phyloP scores from a whole-genome alignment of 352 stramenopile species.

The Phytophthora palmivora region DNA sequence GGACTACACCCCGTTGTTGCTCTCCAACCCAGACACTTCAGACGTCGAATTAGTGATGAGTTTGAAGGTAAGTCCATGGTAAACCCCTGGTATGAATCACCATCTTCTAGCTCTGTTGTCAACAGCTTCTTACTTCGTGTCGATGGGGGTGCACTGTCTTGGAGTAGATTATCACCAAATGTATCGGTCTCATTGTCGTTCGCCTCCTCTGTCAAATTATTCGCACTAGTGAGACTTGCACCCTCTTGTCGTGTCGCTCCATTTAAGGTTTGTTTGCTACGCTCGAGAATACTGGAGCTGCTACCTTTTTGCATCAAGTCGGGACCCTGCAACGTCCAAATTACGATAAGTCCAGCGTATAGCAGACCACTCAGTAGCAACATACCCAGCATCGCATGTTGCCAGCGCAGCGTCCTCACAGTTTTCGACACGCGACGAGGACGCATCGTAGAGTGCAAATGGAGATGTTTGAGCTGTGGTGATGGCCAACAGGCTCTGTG shows the following conservation, averaged over 20 bases:
- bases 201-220: too few relatives aligned
- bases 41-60: conserved; percentile 14
- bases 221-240: neutral
- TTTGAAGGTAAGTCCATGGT: conserved; percentile 19
- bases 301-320: neutral
- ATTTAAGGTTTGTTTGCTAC: too few relatives aligned
- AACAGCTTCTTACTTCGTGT: neutral
- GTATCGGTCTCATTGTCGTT: neutral
- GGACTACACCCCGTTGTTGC: conserved; percentile 23
- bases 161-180: conserved; percentile 1
- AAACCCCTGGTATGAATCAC: too few relatives aligned
- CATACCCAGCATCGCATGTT: conserved; percentile 3
- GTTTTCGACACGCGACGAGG: conserved; percentile 6
- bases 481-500: neutral
- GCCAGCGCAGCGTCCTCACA: conserved; percentile 1
- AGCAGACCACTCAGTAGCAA: conserved; percentile 20
- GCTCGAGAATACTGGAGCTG: neutral
- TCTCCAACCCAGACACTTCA: conserved; percentile 24
- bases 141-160: neutral
- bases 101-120: too few relatives aligned
- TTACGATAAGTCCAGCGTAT: conserved; percentile 9
- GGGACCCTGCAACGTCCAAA: conserved; percentile 10
- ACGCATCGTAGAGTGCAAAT: neutral
- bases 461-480: conserved; percentile 1
- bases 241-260: neutral